Evolutionary conservation across 2,329 filamentous ascomycete species (phyloP), one percentile per base, ranked within the genome.

Genomic region (Alternaria sp.): DNA sequence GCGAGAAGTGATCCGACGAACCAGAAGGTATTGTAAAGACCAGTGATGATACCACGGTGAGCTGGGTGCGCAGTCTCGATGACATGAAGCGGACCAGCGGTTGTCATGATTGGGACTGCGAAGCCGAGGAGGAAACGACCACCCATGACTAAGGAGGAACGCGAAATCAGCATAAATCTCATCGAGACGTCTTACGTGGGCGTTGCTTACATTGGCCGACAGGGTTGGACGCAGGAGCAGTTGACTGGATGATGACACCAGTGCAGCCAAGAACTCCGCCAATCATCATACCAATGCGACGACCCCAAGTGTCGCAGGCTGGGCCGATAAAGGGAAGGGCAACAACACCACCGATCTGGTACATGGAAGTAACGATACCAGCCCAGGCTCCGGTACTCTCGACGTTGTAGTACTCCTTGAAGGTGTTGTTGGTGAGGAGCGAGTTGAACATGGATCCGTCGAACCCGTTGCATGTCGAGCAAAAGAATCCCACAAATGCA

Each of bases 51-150:
- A 40, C 85, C 86, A 64, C 88, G 83, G 73, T 86, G 86, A 3
- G 85, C 83, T 1, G 88, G 88, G 67, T 90, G 88, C 4, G 86
- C 83, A 25, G 88, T 81, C 73, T 90, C 88, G 45, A 87, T 84
- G 17, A 86, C 85, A 69, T 88, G 88, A 28, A 86, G 83, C 2
- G 88, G 88, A 2, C 85, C 87, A 8, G 87, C 86, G 6, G 85
- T 82, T 7, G 84, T 82, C 13, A 85, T 83, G 61, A 90, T 85
- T 3, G 84, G 82, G 25, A 87, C 86, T 46, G 87, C 88, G 63
- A 88, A 88, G 62, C 87, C 87, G 6, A 89, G 82, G 26, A 89
- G 71, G 76, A 89, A 88, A 21, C 86, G 82, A 30, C 86, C 86
- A 40, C 82, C 85, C 71, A 88, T 85, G 74, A 88, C 59, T 62